Evolutionary conservation across 768 basidiomycete genomes (phyloP).

Genomic region (Boletus sp.): DNA sequence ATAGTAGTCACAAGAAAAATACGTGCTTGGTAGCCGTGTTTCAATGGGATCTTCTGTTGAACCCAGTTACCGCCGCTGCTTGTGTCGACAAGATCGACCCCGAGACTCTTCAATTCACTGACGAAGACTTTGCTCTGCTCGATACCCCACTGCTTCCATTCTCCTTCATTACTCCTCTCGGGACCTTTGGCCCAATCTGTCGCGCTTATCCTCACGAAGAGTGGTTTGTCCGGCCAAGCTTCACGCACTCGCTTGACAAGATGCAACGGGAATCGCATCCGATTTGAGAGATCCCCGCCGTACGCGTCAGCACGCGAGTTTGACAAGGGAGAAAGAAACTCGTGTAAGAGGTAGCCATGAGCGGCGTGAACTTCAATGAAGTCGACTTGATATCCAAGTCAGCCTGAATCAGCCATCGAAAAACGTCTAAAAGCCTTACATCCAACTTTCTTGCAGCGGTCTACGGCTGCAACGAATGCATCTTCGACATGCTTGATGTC

Average conservation of each 20-base stretch:
- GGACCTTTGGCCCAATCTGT: conserved; percentile 62
- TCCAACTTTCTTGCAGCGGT: conserved; percentile 57
- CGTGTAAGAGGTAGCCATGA: conserved; percentile 61
- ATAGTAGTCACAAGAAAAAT: background rate
- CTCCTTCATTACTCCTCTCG: conserved; percentile 52
- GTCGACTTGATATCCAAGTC: conserved; percentile 45
- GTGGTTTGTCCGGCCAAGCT: conserved; percentile 60
- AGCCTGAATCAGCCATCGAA: background rate
- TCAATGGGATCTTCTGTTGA: conserved; percentile 51
- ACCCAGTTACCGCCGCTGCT: conserved; percentile 66
- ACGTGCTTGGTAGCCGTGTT: conserved; percentile 61
- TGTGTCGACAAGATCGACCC: conserved; percentile 77
- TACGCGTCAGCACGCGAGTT: conserved; percentile 71
- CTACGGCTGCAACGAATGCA: conserved; percentile 55
- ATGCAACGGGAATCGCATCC: conserved; percentile 64
- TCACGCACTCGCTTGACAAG: conserved; percentile 51
- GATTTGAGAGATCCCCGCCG: conserved; percentile 73
- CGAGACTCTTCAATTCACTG: conserved; percentile 54
- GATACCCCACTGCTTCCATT: conserved; percentile 72
- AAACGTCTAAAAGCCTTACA: conserved; percentile 40
- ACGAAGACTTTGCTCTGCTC: conserved; percentile 68
- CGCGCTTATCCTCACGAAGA: conserved; percentile 71
- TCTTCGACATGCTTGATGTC: conserved; percentile 57
- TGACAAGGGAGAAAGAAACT: conserved; percentile 72
- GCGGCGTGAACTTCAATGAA: conserved; percentile 74